phyloP scores from a whole-genome alignment of 768 basidiomycete genomes.

The Leccinum ochraceum region DNA sequence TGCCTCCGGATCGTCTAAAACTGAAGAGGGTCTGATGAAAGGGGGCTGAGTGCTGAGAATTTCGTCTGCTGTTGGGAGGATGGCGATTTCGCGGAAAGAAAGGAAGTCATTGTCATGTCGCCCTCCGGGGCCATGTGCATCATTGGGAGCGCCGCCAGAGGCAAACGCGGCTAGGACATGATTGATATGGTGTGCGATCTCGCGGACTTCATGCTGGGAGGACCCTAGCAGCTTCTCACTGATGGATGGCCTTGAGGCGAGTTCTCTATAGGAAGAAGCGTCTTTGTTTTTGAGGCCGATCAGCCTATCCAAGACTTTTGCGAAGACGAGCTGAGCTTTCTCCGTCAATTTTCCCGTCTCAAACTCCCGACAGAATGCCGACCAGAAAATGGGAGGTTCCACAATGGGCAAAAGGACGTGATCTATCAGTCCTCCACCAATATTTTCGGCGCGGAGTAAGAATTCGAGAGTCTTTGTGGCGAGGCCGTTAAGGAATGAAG shows the following conservation, averaged over 20 bases:
- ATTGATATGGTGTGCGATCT: slow-evolving; percentile 44
- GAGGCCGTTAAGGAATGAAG: slow-evolving; percentile 45
- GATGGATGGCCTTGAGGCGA: slow-evolving; percentile 37
- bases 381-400: slow-evolving; percentile 57
- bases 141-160: slow-evolving; percentile 22
- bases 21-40: slow-evolving; percentile 51
- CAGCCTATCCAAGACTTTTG: slow-evolving; percentile 51
- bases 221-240: slow-evolving; percentile 29
- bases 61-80: slow-evolving; percentile 68
- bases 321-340: slow-evolving; percentile 43
- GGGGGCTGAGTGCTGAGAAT: slow-evolving; percentile 46
- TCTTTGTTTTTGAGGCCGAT: slow-evolving; percentile 38
- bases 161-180: slow-evolving; percentile 36
- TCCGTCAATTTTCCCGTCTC: slow-evolving; percentile 33
- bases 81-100: slow-evolving; percentile 60
- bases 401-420: slow-evolving; percentile 45
- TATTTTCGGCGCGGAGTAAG: slow-evolving; percentile 38
- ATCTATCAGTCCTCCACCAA: slow-evolving; percentile 48
- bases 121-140: slow-evolving; percentile 50
- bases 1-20: slow-evolving; percentile 46
- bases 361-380: slow-evolving; percentile 36
- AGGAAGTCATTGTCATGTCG: slow-evolving; percentile 70
- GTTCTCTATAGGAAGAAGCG: slow-evolving; percentile 38
- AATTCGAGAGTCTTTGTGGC: slow-evolving; percentile 41
- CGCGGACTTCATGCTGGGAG: slow-evolving; percentile 26